phyloP scores from a whole-genome alignment of 306 rosid genomes.

The Cucurbita ficifolia region DNA sequence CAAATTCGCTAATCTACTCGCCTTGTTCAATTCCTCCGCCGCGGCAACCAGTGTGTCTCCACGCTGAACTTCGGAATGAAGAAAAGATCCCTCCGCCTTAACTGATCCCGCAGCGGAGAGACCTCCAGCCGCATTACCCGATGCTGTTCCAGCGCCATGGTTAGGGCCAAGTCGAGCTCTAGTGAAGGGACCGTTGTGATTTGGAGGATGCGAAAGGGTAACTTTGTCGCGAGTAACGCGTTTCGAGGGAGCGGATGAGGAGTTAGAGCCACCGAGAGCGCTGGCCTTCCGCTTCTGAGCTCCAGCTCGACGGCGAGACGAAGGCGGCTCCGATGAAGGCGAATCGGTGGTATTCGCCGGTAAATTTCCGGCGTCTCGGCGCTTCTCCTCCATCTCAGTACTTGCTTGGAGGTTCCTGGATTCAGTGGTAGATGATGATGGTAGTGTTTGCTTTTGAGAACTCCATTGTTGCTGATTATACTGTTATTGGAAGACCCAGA shows the following conservation, averaged over 20 bases:
- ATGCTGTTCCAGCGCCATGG: constrained; percentile 13
- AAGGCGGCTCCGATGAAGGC: constrained; percentile 42
- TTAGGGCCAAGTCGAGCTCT: constrained; percentile 76
- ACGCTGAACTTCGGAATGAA: constrained; percentile 5
- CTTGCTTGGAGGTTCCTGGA: not conserved
- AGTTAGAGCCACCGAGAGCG: constrained; percentile 23
- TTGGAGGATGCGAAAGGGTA: constrained; percentile 28
- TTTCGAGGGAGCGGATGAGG: constrained; percentile 58
- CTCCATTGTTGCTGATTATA: not conserved
- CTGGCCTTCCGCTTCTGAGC: constrained; percentile 52
- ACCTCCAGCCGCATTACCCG: constrained; percentile 10
- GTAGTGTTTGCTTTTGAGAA: not conserved
- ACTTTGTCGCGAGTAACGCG: constrained; percentile 72
- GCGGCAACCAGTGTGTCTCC: constrained; percentile 16
- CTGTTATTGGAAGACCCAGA: not conserved
- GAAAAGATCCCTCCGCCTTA: constrained; percentile 24
- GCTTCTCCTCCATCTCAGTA: constrained; percentile 64
- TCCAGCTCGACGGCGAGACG: constrained; percentile 64
- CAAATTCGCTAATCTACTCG: constrained; percentile 43
- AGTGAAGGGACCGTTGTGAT: constrained; percentile 79
- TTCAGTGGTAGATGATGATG: not conserved
- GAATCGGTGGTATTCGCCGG: constrained; percentile 32
- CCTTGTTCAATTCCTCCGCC: constrained; percentile 40
- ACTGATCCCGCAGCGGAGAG: constrained; percentile 14
- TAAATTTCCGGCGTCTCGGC: constrained; percentile 33